phyloP scores from a whole-genome alignment of 805 yeast species.

The Candida odintsovae region DNA sequence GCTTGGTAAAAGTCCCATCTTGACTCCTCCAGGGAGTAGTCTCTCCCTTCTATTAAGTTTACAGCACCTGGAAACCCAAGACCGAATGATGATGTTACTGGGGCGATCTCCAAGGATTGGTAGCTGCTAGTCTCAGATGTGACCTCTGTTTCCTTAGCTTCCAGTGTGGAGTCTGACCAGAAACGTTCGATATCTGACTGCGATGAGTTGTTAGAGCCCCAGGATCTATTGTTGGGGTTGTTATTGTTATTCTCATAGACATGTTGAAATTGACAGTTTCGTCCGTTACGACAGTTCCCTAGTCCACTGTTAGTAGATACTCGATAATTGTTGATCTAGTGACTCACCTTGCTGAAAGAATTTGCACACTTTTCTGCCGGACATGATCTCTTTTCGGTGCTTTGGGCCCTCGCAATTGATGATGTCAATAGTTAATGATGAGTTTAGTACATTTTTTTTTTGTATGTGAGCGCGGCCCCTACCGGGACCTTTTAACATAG shows the following conservation, averaged over 20 bases:
- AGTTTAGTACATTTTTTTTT: too few species aligned
- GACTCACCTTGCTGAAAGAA: slow-evolving; percentile 34
- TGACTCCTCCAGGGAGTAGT: slow-evolving; percentile 48
- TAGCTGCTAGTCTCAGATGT: slow-evolving; percentile 17
- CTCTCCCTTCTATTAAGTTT: slow-evolving; percentile 46
- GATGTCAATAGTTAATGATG: too few species aligned
- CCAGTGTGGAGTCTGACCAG: slow-evolving; percentile 18
- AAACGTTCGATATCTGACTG: slow-evolving; percentile 18
- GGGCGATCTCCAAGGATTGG: slow-evolving; percentile 24
- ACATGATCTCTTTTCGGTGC: slow-evolving; percentile 9
- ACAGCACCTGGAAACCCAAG: slow-evolving; percentile 41
- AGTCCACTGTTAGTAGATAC: background rate
- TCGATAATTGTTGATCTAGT: background rate
- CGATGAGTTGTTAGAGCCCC: background rate
- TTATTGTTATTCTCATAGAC: slow-evolving; percentile 20
- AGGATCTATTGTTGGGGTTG: slow-evolving; percentile 1
- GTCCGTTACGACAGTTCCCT: slow-evolving; percentile 36
- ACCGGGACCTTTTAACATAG: background rate
- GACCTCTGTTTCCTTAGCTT: slow-evolving; percentile 25
- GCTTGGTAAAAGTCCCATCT: slow-evolving; percentile 43
- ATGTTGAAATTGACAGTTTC: slow-evolving; percentile 39
- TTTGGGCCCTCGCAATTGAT: background rate
- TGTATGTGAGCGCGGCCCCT: background rate
- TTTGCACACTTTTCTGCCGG: slow-evolving; percentile 33
- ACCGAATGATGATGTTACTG: slow-evolving; percentile 38